phyloP scores from a whole-genome alignment of 108 stramenopile species.

The Fistulifera pelliculosa region DNA sequence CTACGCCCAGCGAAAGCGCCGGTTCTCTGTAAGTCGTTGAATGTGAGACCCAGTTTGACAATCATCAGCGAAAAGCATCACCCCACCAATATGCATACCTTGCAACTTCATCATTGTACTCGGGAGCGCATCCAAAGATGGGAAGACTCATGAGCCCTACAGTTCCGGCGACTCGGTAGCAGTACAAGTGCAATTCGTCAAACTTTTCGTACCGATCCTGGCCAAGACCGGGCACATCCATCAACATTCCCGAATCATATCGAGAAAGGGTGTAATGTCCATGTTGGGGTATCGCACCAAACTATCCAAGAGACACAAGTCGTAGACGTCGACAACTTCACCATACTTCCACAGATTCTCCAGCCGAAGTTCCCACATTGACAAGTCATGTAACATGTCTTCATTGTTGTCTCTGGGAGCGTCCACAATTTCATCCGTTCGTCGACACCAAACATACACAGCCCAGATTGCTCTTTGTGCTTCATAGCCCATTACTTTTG shows the following conservation, averaged over 20 bases:
- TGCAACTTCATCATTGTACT: constrained; percentile 71
- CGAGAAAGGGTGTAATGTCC: constrained; percentile 82
- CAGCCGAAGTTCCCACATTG: constrained; percentile 77
- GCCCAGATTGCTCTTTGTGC: constrained; percentile 87
- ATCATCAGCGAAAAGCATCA: neutral
- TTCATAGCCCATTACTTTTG: constrained; percentile 64
- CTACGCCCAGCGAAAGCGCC: constrained; percentile 92
- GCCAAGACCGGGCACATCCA: constrained; percentile 92
- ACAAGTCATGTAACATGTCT: constrained; percentile 73
- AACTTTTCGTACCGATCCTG: constrained; percentile 89
- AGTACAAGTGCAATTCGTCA: constrained; percentile 93
- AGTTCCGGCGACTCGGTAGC: constrained; percentile 96
- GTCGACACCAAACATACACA: constrained; percentile 95
- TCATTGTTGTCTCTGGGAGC: constrained; percentile 69
- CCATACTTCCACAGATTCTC: constrained; percentile 75
- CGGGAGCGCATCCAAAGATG: constrained; percentile 82
- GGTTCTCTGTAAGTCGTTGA: constrained; percentile 53
- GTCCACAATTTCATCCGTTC: constrained; percentile 97
- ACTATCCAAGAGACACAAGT: constrained; percentile 84
- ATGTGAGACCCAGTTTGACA: neutral
- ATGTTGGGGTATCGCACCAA: constrained; percentile 80
- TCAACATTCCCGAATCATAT: constrained; percentile 97
- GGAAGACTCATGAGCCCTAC: constrained; percentile 96
- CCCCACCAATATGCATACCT: constrained; percentile 34
- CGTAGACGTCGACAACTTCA: constrained; percentile 85